Conservation (phyloP, 257 asterid genomes). For the Parsonsia alboflavescens region DNA sequence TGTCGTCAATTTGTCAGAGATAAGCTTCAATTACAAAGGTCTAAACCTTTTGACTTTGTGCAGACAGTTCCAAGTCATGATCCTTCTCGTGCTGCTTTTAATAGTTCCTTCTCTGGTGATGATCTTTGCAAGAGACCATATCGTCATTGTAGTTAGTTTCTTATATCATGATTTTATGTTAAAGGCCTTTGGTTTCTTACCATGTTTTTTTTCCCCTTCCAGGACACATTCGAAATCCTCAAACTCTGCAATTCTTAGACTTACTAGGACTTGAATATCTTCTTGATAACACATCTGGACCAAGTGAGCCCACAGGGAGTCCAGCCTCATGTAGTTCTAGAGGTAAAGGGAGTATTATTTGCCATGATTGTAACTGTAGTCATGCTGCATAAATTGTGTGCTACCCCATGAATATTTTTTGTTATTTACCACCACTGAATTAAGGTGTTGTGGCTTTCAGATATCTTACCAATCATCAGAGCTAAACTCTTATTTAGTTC, state of each 20-base stretch:
- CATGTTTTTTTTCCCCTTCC: conserved; percentile 9
- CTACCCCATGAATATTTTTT: background rate
- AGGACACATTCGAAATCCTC: conserved; percentile 78
- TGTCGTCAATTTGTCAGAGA: conserved; percentile 48
- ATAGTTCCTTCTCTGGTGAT: conserved; percentile 48
- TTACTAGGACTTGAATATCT: conserved; percentile 65
- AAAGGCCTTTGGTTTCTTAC: background rate
- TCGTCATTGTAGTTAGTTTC: background rate
- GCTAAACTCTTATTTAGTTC: background rate
- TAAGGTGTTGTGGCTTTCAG: background rate
- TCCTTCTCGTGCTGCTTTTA: conserved; percentile 38
- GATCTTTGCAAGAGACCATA: conserved; percentile 7
- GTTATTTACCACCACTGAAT: background rate
- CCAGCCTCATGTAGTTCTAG: conserved; percentile 32
- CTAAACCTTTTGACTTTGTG: conserved; percentile 67
- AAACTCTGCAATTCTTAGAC: conserved; percentile 69
- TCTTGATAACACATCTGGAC: conserved; percentile 43
- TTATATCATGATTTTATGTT: background rate
- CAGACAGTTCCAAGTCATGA: conserved; percentile 61
- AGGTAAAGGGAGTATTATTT: conserved; percentile 31
- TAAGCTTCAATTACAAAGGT: conserved; percentile 58
- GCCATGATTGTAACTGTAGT: conserved; percentile 1
- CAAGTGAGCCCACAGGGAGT: conserved; percentile 28
- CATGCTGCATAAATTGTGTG: background rate
- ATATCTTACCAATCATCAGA: background rate